Evolutionary conservation across 2,329 filamentous ascomycete species (phyloP).

Genomic region (Monosporascus sp.): DNA sequence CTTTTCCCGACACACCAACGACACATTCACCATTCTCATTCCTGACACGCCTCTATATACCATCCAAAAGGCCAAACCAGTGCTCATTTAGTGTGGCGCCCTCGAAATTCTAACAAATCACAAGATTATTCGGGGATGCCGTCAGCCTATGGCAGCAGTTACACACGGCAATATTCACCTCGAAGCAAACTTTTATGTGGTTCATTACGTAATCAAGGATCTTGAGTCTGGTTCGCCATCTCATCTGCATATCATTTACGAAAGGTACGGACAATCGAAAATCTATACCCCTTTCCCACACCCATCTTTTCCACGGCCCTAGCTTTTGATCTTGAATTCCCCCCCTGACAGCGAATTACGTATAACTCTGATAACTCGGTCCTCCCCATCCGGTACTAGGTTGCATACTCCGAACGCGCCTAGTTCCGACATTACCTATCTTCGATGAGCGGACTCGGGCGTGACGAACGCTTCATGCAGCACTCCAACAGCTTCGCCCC

Average conservation of each 20-base stretch:
- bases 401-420: constrained; percentile 34
- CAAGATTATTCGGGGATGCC: too few relatives aligned
- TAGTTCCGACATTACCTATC: constrained; percentile 37
- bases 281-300: constrained; percentile 41
- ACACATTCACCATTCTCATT: too few relatives aligned
- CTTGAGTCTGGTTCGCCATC: too few relatives aligned
- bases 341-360: constrained; percentile 31
- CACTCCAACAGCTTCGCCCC: constrained; percentile 27
- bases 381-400: constrained; percentile 27
- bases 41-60: too few relatives aligned
- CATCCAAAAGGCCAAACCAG: too few relatives aligned
- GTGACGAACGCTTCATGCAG: constrained; percentile 29
- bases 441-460: constrained; percentile 24
- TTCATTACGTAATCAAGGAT: too few relatives aligned
- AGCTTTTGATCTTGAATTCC: constrained; percentile 40
- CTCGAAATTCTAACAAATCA: too few relatives aligned
- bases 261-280: constrained; percentile 35
- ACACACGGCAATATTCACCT: too few relatives aligned
- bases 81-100: too few relatives aligned
- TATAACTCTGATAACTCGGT: constrained; percentile 22
- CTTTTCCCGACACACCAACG: too few relatives aligned
- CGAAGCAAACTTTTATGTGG: too few relatives aligned
- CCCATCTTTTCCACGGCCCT: constrained; percentile 38
- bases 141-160: too few relatives aligned
- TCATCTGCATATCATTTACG: not conserved